phyloP scores from a whole-genome alignment of 306 rosid species.

The Chamaecrista fasciculata region DNA sequence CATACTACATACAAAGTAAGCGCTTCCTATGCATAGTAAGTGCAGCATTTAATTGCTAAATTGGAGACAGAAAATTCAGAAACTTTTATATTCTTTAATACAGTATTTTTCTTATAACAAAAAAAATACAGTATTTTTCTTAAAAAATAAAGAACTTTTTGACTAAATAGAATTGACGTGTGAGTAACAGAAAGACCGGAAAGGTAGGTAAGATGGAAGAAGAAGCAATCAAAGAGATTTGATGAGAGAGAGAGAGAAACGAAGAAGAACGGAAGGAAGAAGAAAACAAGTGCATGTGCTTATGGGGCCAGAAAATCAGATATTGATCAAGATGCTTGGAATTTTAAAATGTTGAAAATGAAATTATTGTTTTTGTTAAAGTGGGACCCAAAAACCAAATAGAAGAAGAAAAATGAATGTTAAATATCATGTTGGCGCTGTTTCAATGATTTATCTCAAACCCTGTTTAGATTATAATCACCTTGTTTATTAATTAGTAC shows the following conservation, averaged over 20 bases:
- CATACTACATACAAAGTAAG: too few relatives aligned
- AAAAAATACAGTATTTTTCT: too few relatives aligned
- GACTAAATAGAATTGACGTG: neutral
- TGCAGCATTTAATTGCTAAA: too few relatives aligned
- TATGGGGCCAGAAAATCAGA: constrained; percentile 16
- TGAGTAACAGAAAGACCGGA: neutral
- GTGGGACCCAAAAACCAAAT: too few relatives aligned
- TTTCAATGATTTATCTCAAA: neutral
- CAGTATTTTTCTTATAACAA: too few relatives aligned
- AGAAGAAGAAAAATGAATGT: too few relatives aligned
- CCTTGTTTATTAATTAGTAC: too few relatives aligned
- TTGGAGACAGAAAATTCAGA: too few relatives aligned
- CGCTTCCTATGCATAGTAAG: too few relatives aligned
- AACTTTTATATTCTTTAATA: too few relatives aligned
- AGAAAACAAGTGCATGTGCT: constrained; percentile 27
- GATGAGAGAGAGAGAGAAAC: neutral
- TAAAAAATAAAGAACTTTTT: too few relatives aligned
- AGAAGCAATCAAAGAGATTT: neutral
- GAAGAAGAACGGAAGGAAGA: neutral
- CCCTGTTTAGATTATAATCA: neutral
- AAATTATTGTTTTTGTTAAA: neutral
- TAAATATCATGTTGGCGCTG: too few relatives aligned
- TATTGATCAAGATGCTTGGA: neutral
- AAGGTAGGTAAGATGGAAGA: neutral
- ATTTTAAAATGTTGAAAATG: neutral